Evolutionary conservation across 1,284 basidiomycete genomes (phyloP), one percentile per base, ranked within the genome.

Genomic region (Gymnopus androsaceus): DNA sequence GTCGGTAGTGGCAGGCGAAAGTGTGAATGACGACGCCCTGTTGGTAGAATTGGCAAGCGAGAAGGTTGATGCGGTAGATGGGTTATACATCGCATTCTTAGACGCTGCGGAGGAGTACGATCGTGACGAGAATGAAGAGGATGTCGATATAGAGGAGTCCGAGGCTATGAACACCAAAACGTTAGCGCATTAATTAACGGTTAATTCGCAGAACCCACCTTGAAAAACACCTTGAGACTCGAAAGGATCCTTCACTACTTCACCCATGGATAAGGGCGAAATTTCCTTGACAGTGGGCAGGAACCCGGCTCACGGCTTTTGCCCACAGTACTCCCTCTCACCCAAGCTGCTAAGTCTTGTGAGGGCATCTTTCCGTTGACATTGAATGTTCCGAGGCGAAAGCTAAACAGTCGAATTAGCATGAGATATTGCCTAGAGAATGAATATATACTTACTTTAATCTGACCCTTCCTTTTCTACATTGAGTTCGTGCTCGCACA

Each of bases 321-420:
- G 23, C 28, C 21, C 30, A 57, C 54, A 14, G 54, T 40, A 33
- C 51, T 56, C 2, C 69, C 59, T 49, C 72, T 63, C 9, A 84
- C 64, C 81, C 83, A 84, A 1, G 73, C 62, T 17, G 75, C 73
- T 7, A 91, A 69, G 63, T 89, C 85, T 61, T 90, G 86, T 7
- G 85, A 82, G 2, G 89, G 88, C 33, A 79, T 59, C 63, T 84
- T 84, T 0, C 87, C 89, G 61, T 90, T 90, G 40, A 91, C 89
- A 61, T 92, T 92, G 72, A 91, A 92, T 2, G 87, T 88, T 15
- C 89, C 88, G 15, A 89, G 59, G 3, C 87, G 82, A 50, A 92
- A 30, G 30, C 54, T 56, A 30, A 65, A 40, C 84, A 87, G 58
- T 33, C 30, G 19, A 21, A 50, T 7, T 33, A 53, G 58, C 58